Conservation (phyloP, 2,329 filamentous ascomycete genomes). For the Onygenales sp. region DNA sequence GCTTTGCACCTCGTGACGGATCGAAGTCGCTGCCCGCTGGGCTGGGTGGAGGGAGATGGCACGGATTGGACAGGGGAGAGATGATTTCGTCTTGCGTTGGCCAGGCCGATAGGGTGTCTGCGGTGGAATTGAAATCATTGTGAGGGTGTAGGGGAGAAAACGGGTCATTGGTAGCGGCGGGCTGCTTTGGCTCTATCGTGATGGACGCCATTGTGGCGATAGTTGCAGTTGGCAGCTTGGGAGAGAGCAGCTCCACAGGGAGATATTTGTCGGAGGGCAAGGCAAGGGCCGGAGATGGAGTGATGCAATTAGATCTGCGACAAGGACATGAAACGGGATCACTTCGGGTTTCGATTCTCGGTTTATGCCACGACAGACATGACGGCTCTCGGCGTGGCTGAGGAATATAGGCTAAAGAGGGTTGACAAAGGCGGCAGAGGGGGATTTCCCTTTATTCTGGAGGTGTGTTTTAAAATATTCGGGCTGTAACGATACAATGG, state of each 20-base stretch:
- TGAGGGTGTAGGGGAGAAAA: background rate
- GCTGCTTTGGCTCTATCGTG: background rate
- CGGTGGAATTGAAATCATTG: background rate
- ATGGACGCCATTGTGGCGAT: background rate
- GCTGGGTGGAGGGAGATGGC: background rate
- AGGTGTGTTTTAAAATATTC: background rate
- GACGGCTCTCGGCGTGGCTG: background rate
- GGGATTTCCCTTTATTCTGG: background rate
- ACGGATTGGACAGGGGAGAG: background rate
- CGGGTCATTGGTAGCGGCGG: background rate
- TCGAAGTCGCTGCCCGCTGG: slow-evolving; percentile 23
- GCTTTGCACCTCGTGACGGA: slow-evolving; percentile 30
- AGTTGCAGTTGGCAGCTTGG: background rate
- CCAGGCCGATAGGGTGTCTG: background rate
- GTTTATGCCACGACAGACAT: background rate
- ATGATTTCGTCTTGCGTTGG: background rate
- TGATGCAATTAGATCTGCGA: background rate
- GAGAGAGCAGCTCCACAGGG: too few species aligned
- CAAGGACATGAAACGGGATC: background rate
- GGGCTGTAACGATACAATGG: background rate
- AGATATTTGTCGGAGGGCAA: background rate
- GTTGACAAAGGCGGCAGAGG: background rate
- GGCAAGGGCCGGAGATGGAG: background rate
- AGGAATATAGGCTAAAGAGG: background rate
- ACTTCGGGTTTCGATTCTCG: background rate